Evolutionary conservation across 306 rosid species (phyloP), one percentile per base, ranked within the genome.

Genomic region (Gillenia trifoliata): DNA sequence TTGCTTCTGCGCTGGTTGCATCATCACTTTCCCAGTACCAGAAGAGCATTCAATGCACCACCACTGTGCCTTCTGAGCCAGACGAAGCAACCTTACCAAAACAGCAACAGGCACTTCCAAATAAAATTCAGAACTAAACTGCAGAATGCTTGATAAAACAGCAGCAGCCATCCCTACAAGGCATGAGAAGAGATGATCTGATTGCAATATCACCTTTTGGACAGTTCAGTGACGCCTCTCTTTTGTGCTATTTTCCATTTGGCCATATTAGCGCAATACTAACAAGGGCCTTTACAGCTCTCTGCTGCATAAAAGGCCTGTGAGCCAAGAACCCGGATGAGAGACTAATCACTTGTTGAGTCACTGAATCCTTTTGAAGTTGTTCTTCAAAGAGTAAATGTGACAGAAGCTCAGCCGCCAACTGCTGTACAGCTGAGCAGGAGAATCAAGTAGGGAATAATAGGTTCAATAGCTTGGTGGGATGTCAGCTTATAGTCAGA

Each of bases 81-180:
- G 99, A 62, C 93, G 93, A 84, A 95, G 98, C 85, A 95, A 80
- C 88, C 93, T 86, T 68, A 92, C 99, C 88, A 95, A 81, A 74
- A 95, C 99, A 69, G 99, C 99, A 65, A 95, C 87, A 38, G 99
- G 99, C 31, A 95, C 97, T 86, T 95, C 99, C 83, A 95, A 83
- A 87, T 92, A 95, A 84, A 83, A 95, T 80, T 95, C 99, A 56
- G 99, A 95, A 80, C 99, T 95, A 77, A 92, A 95, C 76, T 95
- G 99, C 82, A 95, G 90, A 79, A 95, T 89, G 82, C 96, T 89
- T 68, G 99, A 75, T 83, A 95, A 73, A 81, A 95, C 97, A n/a
- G 93, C 83, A 70, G 99, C 98, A 77, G 93, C 97, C 76, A 92
- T 78, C 92, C 99, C 99, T 98, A 95, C 79, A 95, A 76, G 57